These are phyloP conservation scores for Aspergillus clavatus DNA, from an alignment of 2,329 filamentous ascomycete species.

Conservation along the genomic window DNA sequence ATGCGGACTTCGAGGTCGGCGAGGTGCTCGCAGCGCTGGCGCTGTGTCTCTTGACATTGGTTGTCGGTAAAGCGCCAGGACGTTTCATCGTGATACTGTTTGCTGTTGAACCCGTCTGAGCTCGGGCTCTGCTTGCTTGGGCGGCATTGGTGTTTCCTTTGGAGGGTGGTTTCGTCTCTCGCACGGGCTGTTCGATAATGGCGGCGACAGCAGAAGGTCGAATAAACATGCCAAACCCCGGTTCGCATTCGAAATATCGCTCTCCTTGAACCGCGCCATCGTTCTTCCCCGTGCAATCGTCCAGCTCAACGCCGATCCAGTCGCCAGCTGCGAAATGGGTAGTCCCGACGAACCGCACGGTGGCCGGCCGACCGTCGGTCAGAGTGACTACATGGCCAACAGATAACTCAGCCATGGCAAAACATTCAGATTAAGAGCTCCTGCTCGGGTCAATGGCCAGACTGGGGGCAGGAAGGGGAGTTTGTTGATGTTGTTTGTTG, in stretches of 20 bases:
- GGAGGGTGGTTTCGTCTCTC: slow-evolving; percentile 36
- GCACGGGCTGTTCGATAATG: slow-evolving; percentile 36
- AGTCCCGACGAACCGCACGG: slow-evolving; percentile 74
- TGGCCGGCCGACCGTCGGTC: slow-evolving; percentile 68
- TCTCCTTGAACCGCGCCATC: slow-evolving; percentile 85
- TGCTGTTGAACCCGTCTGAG: slow-evolving; percentile 36
- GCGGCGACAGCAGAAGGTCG: slow-evolving; percentile 64
- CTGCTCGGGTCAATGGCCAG: slow-evolving; percentile 8
- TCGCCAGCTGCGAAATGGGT: slow-evolving; percentile 76
- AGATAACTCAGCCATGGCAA: slow-evolving; percentile 32
- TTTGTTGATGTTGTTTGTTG: slow-evolving; percentile 14
- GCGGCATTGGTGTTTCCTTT: slow-evolving; percentile 26
- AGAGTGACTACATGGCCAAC: slow-evolving; percentile 73
- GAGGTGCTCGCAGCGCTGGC: slow-evolving; percentile 69
- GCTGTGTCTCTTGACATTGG: slow-evolving; percentile 60
- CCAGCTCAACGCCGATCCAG: slow-evolving; percentile 87
- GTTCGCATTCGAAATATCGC: slow-evolving; percentile 77
- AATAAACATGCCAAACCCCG: slow-evolving; percentile 77
- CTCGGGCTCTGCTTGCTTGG: slow-evolving; percentile 33
- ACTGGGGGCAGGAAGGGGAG: slow-evolving; percentile 3
- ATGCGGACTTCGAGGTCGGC: slow-evolving; percentile 54
- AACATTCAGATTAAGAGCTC: slow-evolving; percentile 10
- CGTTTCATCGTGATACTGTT: slow-evolving; percentile 35
- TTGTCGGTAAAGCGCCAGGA: slow-evolving; percentile 49
- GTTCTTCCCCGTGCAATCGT: slow-evolving; percentile 80